Conservation (phyloP, 2,329 filamentous ascomycete species). For the Cercospora zeae-maydis region DNA sequence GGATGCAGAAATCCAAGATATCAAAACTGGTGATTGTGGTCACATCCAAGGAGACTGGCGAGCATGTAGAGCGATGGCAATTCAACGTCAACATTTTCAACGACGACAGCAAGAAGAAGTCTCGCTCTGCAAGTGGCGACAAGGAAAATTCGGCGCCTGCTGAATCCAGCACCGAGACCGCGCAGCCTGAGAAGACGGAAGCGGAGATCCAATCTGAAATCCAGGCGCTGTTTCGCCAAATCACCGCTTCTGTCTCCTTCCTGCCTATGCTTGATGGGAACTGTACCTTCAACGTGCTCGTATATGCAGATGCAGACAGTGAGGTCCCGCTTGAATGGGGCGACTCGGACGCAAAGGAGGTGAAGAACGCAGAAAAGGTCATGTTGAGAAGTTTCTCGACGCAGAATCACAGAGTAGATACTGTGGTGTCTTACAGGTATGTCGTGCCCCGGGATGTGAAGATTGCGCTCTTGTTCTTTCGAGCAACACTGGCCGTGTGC, state of each 20-base stretch:
- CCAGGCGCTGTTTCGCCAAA: conserved; percentile 93
- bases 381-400: conserved; percentile 95
- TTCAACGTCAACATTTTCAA: conserved; percentile 60
- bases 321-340: conserved; percentile 98
- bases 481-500: not conserved
- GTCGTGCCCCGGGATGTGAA: conserved; percentile 11
- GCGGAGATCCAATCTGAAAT: conserved; percentile 93
- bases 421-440: conserved; percentile 82
- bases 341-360: conserved; percentile 96
- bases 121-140: conserved; percentile 44
- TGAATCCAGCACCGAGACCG: conserved; percentile 14
- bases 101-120: conserved; percentile 44
- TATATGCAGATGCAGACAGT: conserved; percentile 94
- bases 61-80: conserved; percentile 95
- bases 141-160: conserved; percentile 63
- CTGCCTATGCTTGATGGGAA: conserved; percentile 88
- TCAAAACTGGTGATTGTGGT: conserved; percentile 96
- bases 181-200: conserved; percentile 72
- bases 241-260: conserved; percentile 96
- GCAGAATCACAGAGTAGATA: conserved; percentile 89
- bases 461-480: not conserved
- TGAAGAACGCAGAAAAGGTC: conserved; percentile 88
- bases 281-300: conserved; percentile 97
- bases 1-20: conserved; percentile 97
- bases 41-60: conserved; percentile 93